Base-by-base conservation (phyloP, 2,329 filamentous ascomycete species). In the Fusarium ambrosium region DNA sequence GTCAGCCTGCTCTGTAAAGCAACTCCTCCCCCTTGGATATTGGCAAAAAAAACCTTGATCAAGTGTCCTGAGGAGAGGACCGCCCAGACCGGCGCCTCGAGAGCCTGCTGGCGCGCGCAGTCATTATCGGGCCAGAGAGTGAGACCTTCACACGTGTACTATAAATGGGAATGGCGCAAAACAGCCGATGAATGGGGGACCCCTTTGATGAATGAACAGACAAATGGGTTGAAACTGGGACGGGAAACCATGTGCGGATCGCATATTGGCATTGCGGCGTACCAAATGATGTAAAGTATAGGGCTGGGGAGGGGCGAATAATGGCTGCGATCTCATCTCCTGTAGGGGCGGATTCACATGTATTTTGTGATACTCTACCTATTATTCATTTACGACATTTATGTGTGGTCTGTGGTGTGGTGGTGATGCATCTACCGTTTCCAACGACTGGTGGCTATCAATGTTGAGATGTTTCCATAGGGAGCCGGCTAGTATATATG, bases 1-100 rank as follows among this genome's bases (percentile, higher is more conserved):
- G 84, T 45, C 87, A 88, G 82, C 84, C 88, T 53, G 84, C 88
- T 37, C 82, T 91, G 77, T 91, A 85, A 86, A 78, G 11, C 37
- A 62, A 29, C 32, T 34, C 32, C n/a, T 41, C 59, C 55, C 29
- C 48, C 41, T 64, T 56, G 62, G 36, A 45, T 67, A 37, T 59
- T 60, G 39, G 66, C 61, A 65, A 70, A 59, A 27, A 29, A 29
- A 29, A 29, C 62, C 66, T 72, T 51, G 43, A 71, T 69, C 68
- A 62, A 51, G 22, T 27, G 56, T 60, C 53, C 68, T 61, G 43
- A 64, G 73, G 66, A 60, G 32, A 34, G 32, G 32, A 34, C 63
- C 63, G 71, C 64, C 65, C 66, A 62, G 73, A 68, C 71, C 71
- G 43, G 62, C 69, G 76, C 64, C 68, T 64, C 60, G 69, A 73